Evolutionary conservation across 1,139 yeast genomes (phyloP).

Genomic region (Kodamaea suecica): DNA sequence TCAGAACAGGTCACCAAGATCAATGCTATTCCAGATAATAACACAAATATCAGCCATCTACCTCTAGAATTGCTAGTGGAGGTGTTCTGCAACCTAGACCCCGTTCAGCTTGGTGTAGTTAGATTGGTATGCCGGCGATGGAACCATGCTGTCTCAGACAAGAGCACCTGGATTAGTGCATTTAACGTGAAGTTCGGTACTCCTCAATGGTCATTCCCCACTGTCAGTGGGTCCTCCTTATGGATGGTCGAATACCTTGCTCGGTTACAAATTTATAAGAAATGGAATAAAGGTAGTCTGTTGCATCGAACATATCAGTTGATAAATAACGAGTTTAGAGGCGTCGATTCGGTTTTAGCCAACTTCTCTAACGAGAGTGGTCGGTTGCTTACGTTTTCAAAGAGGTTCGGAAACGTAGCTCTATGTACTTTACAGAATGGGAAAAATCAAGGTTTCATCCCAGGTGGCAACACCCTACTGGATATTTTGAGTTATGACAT

Average conservation of each 20-base stretch:
- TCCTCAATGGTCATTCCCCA: constrained; percentile 45
- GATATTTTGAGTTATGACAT: constrained; percentile 23
- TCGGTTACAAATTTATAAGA: constrained; percentile 40
- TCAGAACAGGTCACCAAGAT: neutral
- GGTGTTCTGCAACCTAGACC: constrained; percentile 56
- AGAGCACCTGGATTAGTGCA: constrained; percentile 59
- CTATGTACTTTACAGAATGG: constrained; percentile 42
- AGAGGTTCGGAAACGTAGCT: constrained; percentile 34
- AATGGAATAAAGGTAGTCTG: constrained; percentile 52
- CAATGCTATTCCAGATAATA: neutral
- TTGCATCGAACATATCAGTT: constrained; percentile 31
- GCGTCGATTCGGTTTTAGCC: constrained; percentile 27
- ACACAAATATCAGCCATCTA: constrained; percentile 31
- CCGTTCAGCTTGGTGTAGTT: constrained; percentile 47
- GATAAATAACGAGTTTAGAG: constrained; percentile 25
- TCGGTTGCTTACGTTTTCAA: constrained; percentile 33
- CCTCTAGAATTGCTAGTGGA: constrained; percentile 59
- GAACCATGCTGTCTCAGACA: constrained; percentile 51
- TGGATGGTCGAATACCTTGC: constrained; percentile 58
- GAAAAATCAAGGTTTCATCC: constrained; percentile 37
- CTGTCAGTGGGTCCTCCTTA: constrained; percentile 48
- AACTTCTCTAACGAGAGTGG: constrained; percentile 41
- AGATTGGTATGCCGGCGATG: constrained; percentile 56
- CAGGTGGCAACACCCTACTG: constrained; percentile 32
- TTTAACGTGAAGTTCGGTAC: constrained; percentile 47